These are phyloP conservation scores for Salix udensis DNA, from an alignment of 345 rosid species.

Conservation along the genomic window DNA sequence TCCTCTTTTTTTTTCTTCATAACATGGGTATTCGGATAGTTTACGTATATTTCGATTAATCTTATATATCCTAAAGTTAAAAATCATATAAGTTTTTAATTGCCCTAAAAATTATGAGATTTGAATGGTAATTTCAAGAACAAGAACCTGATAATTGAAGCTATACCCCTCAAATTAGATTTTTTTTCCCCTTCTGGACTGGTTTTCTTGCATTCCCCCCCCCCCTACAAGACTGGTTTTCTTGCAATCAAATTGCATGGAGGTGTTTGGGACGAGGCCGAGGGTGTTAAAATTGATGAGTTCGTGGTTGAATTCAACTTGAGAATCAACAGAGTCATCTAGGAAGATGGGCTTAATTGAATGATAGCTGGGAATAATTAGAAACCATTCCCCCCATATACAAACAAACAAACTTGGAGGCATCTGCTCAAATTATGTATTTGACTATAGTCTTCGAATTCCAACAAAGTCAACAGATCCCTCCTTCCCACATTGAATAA, in stretches of 20 bases:
- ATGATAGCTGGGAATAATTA: not conserved
- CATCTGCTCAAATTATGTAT: not conserved
- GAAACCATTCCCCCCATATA: not conserved
- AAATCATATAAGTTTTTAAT: no score
- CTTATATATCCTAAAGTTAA: no score
- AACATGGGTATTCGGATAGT: accelerated
- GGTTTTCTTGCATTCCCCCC: no score
- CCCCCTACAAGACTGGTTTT: no score
- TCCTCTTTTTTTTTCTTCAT: no score
- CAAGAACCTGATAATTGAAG: no score
- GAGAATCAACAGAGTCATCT: constrained; percentile 8
- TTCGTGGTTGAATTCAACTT: constrained; percentile 31
- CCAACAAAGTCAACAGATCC: not conserved
- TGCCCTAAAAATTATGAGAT: no score
- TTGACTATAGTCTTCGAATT: not conserved
- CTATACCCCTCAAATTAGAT: no score
- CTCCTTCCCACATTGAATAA: not conserved
- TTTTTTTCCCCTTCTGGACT: not conserved
- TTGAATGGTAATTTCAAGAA: no score
- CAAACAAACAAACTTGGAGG: not conserved
- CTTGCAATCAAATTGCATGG: not conserved
- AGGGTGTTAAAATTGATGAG: not conserved
- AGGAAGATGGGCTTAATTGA: constrained; percentile 2
- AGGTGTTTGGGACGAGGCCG: not conserved
- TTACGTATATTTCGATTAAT: accelerated